Percentiles rank a stretch among this genome's conserved stretches.
Conservation (phyloP, 2,329 filamentous ascomycete species). For the Emergomyces orientalis region DNA sequence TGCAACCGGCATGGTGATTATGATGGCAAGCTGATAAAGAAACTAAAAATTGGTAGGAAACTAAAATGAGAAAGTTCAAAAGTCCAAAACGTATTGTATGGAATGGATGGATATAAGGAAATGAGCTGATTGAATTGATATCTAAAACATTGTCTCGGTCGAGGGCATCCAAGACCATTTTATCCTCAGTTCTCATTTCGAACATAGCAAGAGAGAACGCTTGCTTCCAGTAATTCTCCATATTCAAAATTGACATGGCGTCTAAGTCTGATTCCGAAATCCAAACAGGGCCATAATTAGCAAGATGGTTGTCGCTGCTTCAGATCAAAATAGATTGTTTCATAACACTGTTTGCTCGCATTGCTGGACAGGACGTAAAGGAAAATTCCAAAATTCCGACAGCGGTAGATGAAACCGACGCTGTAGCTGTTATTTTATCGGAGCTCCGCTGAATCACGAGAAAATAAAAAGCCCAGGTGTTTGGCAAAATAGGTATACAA, state of each 20-base stretch:
- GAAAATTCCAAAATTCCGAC: neutral
- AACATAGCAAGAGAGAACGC: neutral
- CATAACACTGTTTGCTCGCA: neutral
- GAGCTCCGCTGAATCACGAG: neutral
- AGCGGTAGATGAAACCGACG: conserved; percentile 5
- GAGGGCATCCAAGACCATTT: neutral
- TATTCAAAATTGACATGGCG: neutral
- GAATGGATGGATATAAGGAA: neutral
- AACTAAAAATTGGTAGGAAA: neutral
- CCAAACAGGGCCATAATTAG: neutral
- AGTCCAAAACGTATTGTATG: neutral
- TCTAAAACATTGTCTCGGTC: neutral
- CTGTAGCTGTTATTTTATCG: neutral
- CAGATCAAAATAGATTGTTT: neutral
- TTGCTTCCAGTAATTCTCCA: neutral
- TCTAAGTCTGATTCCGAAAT: neutral
- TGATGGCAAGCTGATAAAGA: neutral
- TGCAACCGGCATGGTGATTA: neutral
- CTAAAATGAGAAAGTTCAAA: neutral
- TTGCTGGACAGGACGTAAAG: neutral
- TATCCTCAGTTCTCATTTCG: neutral
- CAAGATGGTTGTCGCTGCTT: neutral
- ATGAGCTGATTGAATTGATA: neutral
- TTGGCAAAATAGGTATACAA: neutral
- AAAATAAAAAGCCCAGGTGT: neutral